Percentiles rank a stretch among this genome's conserved stretches.
phyloP scores from a whole-genome alignment of 2,329 filamentous ascomycete genomes.

The Eutypella sp. region DNA sequence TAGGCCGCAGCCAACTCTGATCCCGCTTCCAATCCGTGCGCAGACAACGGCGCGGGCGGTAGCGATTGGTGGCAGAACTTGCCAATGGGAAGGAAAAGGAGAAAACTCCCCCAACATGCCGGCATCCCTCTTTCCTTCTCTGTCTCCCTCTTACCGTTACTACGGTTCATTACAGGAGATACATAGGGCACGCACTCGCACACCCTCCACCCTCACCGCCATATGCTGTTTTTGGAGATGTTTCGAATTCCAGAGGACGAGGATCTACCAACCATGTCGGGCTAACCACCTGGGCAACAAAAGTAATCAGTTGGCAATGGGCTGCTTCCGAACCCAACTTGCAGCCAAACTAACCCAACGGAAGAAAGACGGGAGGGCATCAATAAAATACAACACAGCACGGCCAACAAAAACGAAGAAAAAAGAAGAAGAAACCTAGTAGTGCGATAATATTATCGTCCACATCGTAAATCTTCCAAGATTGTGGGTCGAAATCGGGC shows the following conservation, averaged over 20 bases:
- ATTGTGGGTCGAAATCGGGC: too few relatives aligned
- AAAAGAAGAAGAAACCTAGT: neutral
- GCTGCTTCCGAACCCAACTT: neutral
- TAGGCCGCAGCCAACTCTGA: neutral
- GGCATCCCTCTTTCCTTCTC: neutral
- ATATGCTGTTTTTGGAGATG: neutral
- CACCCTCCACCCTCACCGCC: neutral
- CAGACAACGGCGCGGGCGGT: neutral
- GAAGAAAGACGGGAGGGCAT: too few relatives aligned
- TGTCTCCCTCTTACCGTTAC: neutral
- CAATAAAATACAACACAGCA: too few relatives aligned
- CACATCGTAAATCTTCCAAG: too few relatives aligned
- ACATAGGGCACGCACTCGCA: neutral
- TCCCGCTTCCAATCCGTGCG: slow-evolving; percentile 1
- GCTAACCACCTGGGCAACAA: too few relatives aligned
- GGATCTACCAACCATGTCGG: too few relatives aligned
- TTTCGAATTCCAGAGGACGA: too few relatives aligned
- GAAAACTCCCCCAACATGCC: too few relatives aligned
- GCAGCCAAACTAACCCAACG: too few relatives aligned
- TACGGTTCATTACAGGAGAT: neutral
- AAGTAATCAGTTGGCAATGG: neutral
- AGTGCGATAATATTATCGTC: too few relatives aligned
- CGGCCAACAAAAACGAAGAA: neutral
- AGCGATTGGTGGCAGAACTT: neutral
- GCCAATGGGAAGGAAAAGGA: neutral